These are phyloP conservation scores for Aspergillus baeticus DNA, from an alignment of 495 filamentous ascomycete species.

Conservation along the genomic window DNA sequence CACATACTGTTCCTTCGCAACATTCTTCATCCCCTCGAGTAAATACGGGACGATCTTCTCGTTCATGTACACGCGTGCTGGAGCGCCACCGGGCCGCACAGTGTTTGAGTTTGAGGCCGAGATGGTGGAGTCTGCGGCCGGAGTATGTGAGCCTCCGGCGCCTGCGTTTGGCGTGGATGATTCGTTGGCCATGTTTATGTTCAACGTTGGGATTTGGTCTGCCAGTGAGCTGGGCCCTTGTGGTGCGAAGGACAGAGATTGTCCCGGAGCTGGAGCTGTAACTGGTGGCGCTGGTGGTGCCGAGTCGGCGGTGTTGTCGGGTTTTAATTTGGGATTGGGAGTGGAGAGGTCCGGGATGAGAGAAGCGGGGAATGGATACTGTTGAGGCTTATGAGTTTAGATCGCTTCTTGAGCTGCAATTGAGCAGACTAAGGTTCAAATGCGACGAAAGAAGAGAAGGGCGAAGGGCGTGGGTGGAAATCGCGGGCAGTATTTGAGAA, in stretches of 20 bases:
- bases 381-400: neutral
- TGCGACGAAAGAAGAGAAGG: neutral
- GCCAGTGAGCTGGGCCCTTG: neutral
- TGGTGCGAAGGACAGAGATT: neutral
- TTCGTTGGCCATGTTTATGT: constrained; percentile 17
- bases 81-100: constrained; percentile 68
- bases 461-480: neutral
- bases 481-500: constrained; percentile 5
- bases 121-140: constrained; percentile 40
- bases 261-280: neutral
- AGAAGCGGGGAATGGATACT: neutral
- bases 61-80: constrained; percentile 86
- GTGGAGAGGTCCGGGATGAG: neutral
- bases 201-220: neutral
- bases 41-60: constrained; percentile 79
- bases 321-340: neutral
- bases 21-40: constrained; percentile 87
- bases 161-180: constrained; percentile 4
- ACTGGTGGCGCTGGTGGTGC: neutral
- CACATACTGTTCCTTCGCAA: constrained; percentile 80
- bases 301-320: neutral
- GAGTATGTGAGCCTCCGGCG: constrained; percentile 28
- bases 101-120: constrained; percentile 30
- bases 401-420: neutral
- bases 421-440: neutral